phyloP scores from a whole-genome alignment of 2,329 filamentous ascomycete genomes.

The Colletotrichum aenigma region DNA sequence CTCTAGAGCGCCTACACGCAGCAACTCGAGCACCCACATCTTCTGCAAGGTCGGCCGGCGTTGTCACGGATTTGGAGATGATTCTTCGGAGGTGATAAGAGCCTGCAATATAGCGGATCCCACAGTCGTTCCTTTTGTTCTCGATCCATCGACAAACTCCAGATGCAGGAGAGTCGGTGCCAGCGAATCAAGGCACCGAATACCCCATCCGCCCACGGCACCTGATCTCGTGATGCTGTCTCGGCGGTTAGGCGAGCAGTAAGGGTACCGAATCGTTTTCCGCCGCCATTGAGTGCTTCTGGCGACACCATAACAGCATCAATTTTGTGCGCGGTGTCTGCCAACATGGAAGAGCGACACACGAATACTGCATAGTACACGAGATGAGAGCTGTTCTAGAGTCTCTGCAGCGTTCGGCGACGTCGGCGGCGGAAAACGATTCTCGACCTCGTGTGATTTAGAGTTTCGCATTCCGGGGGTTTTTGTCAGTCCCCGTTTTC shows the following conservation, averaged over 20 bases:
- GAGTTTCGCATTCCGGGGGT: not conserved
- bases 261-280: not conserved
- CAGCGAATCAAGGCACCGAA: not conserved
- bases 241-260: slow-evolving; percentile 9
- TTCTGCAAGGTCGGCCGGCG: not conserved
- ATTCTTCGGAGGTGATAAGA: not conserved
- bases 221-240: slow-evolving; percentile 8
- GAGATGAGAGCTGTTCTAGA: not conserved
- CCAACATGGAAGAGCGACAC: not conserved
- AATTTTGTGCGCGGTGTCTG: not conserved
- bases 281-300: not conserved
- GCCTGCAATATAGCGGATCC: not conserved
- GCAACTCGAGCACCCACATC: not conserved
- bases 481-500: not conserved
- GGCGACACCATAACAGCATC: not conserved
- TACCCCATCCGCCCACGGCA: not conserved
- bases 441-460: not conserved
- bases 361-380: not conserved
- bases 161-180: not conserved
- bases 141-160: not conserved
- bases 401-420: not conserved
- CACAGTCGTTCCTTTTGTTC: not conserved
- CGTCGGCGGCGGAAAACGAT: not conserved
- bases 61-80: not conserved
- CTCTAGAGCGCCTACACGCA: not conserved